Percentiles rank a stretch among this genome's conserved stretches.
phyloP scores from a whole-genome alignment of 768 basidiomycete species.

The Dictyophora rubrovolvata region DNA sequence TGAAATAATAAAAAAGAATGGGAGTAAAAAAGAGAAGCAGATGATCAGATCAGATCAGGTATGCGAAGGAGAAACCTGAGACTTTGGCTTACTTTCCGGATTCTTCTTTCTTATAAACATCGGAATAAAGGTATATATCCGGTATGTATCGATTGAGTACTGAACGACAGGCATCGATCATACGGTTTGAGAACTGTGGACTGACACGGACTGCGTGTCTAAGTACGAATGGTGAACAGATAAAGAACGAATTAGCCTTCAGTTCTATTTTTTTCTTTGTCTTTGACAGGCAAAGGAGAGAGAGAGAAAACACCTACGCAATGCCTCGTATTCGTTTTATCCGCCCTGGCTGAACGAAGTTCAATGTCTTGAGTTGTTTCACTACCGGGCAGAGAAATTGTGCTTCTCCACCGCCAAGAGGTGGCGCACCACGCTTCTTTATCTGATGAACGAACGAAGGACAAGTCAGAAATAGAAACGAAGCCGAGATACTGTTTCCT shows the following conservation, averaged over 20 bases:
- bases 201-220: conserved; percentile 95
- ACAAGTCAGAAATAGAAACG: conserved; percentile 1
- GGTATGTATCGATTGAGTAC: conserved; percentile 94
- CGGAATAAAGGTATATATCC: conserved; percentile 96
- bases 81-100: conserved; percentile 74
- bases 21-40: too few relatives aligned
- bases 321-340: conserved; percentile 93
- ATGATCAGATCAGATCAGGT: not conserved
- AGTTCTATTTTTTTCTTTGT: too few relatives aligned
- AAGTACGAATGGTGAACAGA: not conserved
- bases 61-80: not conserved
- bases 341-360: conserved; percentile 86
- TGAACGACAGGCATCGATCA: conserved; percentile 91
- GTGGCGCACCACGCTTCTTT: conserved; percentile 86
- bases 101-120: conserved; percentile 96
- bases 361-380: conserved; percentile 82
- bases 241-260: not conserved
- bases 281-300: not conserved
- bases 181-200: conserved; percentile 94
- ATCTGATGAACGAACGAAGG: conserved; percentile 43
- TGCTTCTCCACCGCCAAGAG: conserved; percentile 86
- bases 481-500: too few relatives aligned
- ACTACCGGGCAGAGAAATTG: conserved; percentile 90
- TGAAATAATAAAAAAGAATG: not conserved
- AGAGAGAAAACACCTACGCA: conserved; percentile 55